Percentiles rank a stretch among this genome's conserved stretches.
phyloP scores from a whole-genome alignment of 768 basidiomycete species.

The Galerina sulciceps region DNA sequence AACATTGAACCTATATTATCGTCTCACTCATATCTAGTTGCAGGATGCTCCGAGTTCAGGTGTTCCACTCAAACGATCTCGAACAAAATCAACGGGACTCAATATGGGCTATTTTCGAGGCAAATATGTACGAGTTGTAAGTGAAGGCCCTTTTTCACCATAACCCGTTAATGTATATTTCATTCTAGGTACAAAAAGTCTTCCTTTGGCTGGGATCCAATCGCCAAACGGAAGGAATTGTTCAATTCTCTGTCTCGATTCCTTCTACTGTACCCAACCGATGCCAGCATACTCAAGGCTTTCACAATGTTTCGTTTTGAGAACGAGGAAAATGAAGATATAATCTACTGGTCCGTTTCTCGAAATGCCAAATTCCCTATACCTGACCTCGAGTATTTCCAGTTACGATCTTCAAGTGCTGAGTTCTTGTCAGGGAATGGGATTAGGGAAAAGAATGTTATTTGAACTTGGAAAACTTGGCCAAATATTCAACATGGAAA shows the following conservation, averaged over 20 bases:
- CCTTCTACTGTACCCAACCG: constrained; percentile 43
- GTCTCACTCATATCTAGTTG: not conserved
- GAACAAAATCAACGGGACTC: constrained; percentile 35
- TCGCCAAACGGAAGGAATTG: constrained; percentile 58
- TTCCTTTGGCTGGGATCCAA: constrained; percentile 70
- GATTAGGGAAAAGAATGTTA: constrained; percentile 64
- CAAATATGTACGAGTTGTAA: constrained; percentile 60
- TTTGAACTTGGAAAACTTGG: constrained; percentile 54
- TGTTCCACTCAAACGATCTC: constrained; percentile 29
- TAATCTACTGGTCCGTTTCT: constrained; percentile 69
- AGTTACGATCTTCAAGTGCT: constrained; percentile 84
- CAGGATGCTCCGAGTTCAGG: constrained; percentile 19
- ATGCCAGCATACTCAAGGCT: constrained; percentile 31
- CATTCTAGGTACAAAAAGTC: constrained; percentile 53
- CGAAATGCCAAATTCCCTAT: not conserved
- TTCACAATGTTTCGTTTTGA: constrained; percentile 78
- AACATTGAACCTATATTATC: not conserved
- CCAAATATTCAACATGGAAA: constrained; percentile 59
- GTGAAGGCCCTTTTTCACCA: constrained; percentile 10
- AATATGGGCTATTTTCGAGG: constrained; percentile 59
- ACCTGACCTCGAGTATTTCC: not conserved
- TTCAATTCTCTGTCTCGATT: constrained; percentile 67
- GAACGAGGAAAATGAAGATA: constrained; percentile 56
- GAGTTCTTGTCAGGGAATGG: constrained; percentile 43
- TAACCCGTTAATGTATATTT: not conserved